These are phyloP conservation scores for Helenozyma baotianmanensis DNA, from an alignment of 805 yeast species.

Conservation along the genomic window DNA sequence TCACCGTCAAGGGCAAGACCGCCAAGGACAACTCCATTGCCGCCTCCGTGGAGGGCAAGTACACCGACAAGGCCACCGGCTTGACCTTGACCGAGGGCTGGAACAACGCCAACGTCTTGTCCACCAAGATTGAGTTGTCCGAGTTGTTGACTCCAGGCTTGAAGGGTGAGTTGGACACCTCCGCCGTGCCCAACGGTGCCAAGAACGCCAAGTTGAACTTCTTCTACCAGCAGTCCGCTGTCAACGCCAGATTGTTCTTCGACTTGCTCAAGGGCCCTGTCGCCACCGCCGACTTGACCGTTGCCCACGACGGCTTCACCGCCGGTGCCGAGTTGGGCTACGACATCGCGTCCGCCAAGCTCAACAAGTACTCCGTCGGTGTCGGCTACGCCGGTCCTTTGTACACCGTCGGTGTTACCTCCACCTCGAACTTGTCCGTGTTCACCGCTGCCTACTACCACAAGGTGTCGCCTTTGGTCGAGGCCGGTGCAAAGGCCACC, in stretches of 20 bases:
- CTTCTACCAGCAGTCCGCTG: constrained; percentile 86
- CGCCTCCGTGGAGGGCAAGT: constrained; percentile 87
- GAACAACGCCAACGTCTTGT: constrained; percentile 89
- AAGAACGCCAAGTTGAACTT: constrained; percentile 88
- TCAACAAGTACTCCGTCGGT: constrained; percentile 91
- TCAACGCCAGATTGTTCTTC: constrained; percentile 91
- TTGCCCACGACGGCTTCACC: constrained; percentile 94
- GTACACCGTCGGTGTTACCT: constrained; percentile 81
- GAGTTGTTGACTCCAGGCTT: constrained; percentile 94
- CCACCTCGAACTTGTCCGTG: constrained; percentile 80
- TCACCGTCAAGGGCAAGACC: constrained; percentile 89
- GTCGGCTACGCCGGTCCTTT: constrained; percentile 87
- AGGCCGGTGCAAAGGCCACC: constrained; percentile 97
- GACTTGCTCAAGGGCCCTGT: constrained; percentile 94
- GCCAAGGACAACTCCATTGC: constrained; percentile 76
- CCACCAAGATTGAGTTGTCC: constrained; percentile 88
- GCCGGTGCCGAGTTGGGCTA: constrained; percentile 97
- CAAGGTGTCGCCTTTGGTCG: constrained; percentile 84
- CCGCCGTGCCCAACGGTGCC: constrained; percentile 77
- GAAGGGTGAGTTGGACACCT: constrained; percentile 85
- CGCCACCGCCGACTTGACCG: constrained; percentile 90
- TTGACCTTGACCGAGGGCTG: constrained; percentile 95
- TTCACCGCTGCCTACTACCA: constrained; percentile 97
- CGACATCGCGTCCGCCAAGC: constrained; percentile 88
- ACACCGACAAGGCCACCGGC: constrained; percentile 88